Evolutionary conservation across 108 stramenopile genomes (phyloP).

Genomic region (Nannochloropsis salina): DNA sequence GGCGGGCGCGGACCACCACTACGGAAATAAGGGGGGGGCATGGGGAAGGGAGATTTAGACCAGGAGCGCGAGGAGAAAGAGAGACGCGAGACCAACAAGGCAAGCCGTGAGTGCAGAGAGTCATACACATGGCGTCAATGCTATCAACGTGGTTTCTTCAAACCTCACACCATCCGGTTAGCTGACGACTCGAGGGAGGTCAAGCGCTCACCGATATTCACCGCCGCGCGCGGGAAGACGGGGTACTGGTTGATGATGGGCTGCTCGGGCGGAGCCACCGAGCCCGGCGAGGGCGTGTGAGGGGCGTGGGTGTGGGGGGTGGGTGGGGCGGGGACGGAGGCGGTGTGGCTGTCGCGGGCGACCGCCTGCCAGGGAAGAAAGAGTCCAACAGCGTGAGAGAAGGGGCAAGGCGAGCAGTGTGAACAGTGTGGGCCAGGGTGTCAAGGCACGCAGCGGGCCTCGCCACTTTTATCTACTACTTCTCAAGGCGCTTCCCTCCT

Average conservation of each 20-base stretch:
- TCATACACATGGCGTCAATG: no score
- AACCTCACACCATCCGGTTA: no score
- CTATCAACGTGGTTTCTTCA: no score
- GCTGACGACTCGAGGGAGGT: no score
- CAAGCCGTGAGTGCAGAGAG: no score
- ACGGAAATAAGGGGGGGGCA: not conserved
- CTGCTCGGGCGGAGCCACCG: not conserved
- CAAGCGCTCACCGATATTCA: constrained; percentile 4
- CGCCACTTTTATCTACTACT: not conserved
- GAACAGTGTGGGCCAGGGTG: not conserved
- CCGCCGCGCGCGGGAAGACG: not conserved
- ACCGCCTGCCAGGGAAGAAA: not conserved
- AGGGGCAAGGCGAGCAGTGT: not conserved
- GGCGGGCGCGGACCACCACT: not conserved
- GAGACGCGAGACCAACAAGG: not conserved
- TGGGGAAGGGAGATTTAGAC: not conserved
- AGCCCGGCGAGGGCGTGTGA: not conserved
- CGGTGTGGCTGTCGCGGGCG: not conserved
- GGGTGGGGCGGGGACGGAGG: not conserved
- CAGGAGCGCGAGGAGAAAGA: not conserved
- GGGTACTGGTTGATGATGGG: not conserved
- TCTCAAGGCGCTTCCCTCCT: not conserved
- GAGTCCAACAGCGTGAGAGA: not conserved
- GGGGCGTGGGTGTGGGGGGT: not conserved
- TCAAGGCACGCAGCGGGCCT: not conserved